phyloP scores from a whole-genome alignment of 345 rosid genomes.

The Salix suchowensis region DNA sequence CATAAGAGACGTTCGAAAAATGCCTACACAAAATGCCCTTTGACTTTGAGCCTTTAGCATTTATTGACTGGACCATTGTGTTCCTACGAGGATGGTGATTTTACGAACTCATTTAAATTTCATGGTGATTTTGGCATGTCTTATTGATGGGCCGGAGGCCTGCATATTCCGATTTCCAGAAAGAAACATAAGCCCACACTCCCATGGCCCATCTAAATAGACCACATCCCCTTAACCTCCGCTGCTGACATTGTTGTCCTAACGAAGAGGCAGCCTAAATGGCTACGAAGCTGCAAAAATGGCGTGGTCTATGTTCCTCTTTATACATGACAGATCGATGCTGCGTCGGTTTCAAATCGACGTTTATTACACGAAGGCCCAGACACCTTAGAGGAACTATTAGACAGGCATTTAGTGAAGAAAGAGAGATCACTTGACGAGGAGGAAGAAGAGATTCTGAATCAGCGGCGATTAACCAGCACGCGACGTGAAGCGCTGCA shows the following conservation, averaged over 20 bases:
- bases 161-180: too few species aligned
- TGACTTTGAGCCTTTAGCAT: background rate
- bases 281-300: constrained; percentile 43
- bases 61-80: background rate
- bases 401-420: constrained; percentile 71
- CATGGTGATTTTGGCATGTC: too few species aligned
- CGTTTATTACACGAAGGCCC: constrained; percentile 65
- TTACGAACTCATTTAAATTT: too few species aligned
- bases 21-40: background rate
- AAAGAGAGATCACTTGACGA: constrained; percentile 49
- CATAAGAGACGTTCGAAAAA: too few species aligned
- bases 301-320: constrained; percentile 29
- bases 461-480: constrained; percentile 57
- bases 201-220: too few species aligned
- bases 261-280: constrained; percentile 4
- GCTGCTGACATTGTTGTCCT: too few species aligned
- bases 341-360: background rate
- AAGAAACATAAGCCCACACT: too few species aligned
- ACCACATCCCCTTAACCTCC: too few species aligned
- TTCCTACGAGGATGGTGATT: background rate
- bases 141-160: too few species aligned
- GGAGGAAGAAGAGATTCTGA: constrained; percentile 57
- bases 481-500: constrained; percentile 67
- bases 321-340: background rate
- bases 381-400: constrained; percentile 71